These are phyloP conservation scores for Ephemerocybe angulata DNA, from an alignment of 768 basidiomycete genomes.

Conservation along the genomic window DNA sequence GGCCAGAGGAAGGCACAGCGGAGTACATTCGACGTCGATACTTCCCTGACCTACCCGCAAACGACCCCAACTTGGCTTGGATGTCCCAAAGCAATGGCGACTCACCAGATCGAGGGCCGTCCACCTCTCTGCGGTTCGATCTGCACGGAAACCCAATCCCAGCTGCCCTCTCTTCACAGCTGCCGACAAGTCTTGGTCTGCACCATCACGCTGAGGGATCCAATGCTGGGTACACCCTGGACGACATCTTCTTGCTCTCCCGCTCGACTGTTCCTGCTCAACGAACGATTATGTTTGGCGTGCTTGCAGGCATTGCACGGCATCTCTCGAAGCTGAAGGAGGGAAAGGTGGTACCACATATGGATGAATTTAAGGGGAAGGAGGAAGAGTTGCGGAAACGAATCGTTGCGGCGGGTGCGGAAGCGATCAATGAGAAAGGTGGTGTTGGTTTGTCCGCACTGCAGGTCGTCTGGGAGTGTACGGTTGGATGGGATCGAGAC, in stretches of 20 bases:
- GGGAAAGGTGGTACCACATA: constrained; percentile 29
- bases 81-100: constrained; percentile 41
- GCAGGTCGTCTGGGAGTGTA: constrained; percentile 69
- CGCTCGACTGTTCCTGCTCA: constrained; percentile 83
- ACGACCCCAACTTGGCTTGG: constrained; percentile 81
- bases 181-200: constrained; percentile 83
- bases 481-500: constrained; percentile 61
- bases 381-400: constrained; percentile 54
- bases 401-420: constrained; percentile 62
- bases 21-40: constrained; percentile 81
- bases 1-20: constrained; percentile 67
- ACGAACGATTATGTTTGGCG: constrained; percentile 73
- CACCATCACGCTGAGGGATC: constrained; percentile 85
- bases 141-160: constrained; percentile 71
- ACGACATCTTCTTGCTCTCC: constrained; percentile 77
- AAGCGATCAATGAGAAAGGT: constrained; percentile 62
- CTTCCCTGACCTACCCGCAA: constrained; percentile 67
- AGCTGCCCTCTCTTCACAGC: constrained; percentile 40
- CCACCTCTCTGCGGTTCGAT: constrained; percentile 67
- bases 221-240: constrained; percentile 84
- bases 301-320: constrained; percentile 58
- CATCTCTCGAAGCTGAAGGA: constrained; percentile 28
- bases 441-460: constrained; percentile 64
- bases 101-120: constrained; percentile 22
- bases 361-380: constrained; percentile 35